Base-by-base conservation (phyloP, 2,329 filamentous ascomycete genomes). In the Cladosporium halotolerans region DNA sequence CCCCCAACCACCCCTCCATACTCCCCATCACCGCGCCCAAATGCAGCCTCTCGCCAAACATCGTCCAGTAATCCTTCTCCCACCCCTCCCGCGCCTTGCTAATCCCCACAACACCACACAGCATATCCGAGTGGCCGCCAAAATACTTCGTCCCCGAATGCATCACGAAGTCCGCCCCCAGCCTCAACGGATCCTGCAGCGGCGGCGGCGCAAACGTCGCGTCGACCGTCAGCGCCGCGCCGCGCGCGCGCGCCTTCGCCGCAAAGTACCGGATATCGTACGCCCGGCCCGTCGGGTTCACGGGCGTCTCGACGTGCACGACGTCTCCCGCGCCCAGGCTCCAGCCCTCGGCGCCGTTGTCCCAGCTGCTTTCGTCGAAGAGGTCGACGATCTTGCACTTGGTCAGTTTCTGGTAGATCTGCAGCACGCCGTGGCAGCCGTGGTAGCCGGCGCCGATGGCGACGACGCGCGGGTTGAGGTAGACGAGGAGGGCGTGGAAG, bases 121-220 rank as follows among this genome's bases (percentile, higher is more conserved):
- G 81, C 79, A 97, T 79, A 72, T 99, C 93, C 60, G 86, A 92
- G 73, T 99, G 93, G 0, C 93, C 93, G 16, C 93, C 93, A 60
- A 99, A 82, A 72, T 97, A 99, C 77, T 97, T 99, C 14, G 91
- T 96, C 3, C 90, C 93, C 48, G 81, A 86, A 72, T 99, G 93
- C 88, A 97, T 87, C 33, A 96, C 81, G 1, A 91, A 72, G 70
- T 97, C 92, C 28, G 86, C 89, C 44, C 89, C 92, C 68, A 80
- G 85, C 28, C 70, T 66, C 63, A 97, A 93, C 0, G 93, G 91
- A 63, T 96, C 88, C 68, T 89, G 86, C 55, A 99, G 75, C 28
- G 89, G 88, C 32, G 93, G 93, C 39, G 93, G 93, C 3, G 84
- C 93, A 71, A 99, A 96, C 0, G 93, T 99, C 2, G 88, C 84